Percentiles rank a stretch among this genome's conserved stretches.
Conservation (phyloP, 2,329 filamentous ascomycete species). For the Cryphonectria radicalis region DNA sequence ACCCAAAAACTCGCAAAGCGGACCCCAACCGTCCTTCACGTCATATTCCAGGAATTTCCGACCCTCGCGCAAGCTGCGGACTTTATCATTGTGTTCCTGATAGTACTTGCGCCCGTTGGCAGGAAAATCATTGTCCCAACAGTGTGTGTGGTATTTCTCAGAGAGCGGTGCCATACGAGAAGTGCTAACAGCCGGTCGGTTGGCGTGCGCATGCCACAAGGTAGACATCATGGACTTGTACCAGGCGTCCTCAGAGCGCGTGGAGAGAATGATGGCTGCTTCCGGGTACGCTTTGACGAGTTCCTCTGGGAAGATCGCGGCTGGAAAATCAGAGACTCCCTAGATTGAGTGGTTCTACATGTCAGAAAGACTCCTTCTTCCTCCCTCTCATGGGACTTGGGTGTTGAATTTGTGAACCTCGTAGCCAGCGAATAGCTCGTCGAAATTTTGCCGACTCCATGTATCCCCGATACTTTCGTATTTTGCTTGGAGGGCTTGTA, state of each 20-base stretch:
- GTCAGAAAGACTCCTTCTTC: not conserved
- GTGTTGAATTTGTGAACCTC: slow-evolving; percentile 29
- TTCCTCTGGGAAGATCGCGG: slow-evolving; percentile 55
- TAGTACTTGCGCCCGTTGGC: slow-evolving; percentile 33
- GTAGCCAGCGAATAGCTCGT: slow-evolving; percentile 41
- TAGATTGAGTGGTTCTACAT: not conserved
- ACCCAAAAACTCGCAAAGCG: slow-evolving; percentile 37
- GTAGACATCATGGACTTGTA: slow-evolving; percentile 48
- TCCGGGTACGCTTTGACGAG: slow-evolving; percentile 66
- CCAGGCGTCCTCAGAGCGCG: slow-evolving; percentile 62
- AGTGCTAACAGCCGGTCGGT: slow-evolving; percentile 25
- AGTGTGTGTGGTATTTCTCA: slow-evolving; percentile 35
- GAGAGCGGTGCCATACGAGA: slow-evolving; percentile 35
- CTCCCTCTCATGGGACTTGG: not conserved
- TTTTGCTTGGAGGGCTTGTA: slow-evolving; percentile 41
- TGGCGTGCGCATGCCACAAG: slow-evolving; percentile 33
- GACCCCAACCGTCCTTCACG: slow-evolving; percentile 36
- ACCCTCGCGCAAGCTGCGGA: slow-evolving; percentile 29
- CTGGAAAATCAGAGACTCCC: slow-evolving; percentile 38
- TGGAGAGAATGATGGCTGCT: slow-evolving; percentile 64
- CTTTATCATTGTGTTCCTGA: slow-evolving; percentile 34
- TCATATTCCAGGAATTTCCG: slow-evolving; percentile 36
- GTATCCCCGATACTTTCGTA: slow-evolving; percentile 31
- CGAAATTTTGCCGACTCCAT: slow-evolving; percentile 38
- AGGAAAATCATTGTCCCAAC: slow-evolving; percentile 38